phyloP scores from a whole-genome alignment of 2,329 filamentous ascomycete species.

The Beauveria sp. region DNA sequence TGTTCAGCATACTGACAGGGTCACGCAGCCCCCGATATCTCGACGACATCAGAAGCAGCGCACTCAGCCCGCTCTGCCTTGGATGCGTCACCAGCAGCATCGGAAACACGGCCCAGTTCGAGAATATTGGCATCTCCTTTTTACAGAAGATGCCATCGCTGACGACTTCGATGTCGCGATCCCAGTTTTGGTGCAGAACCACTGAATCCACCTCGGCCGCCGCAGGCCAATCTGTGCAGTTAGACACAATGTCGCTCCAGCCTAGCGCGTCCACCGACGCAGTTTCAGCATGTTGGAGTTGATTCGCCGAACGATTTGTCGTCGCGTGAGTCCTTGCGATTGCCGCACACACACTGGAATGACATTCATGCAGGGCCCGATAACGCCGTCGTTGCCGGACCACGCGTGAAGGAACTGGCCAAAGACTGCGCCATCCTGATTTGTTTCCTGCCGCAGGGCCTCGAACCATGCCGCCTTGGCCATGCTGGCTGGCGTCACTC shows the following conservation, averaged over 20 bases:
- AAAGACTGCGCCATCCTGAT: neutral
- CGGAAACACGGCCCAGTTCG: neutral
- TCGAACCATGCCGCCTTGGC: constrained; percentile 1
- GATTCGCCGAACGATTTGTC: neutral
- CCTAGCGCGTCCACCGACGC: neutral
- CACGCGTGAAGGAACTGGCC: constrained; percentile 4
- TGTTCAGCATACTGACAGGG: neutral
- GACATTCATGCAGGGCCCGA: constrained; percentile 5
- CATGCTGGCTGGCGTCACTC: neutral
- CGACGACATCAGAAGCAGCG: constrained; percentile 2
- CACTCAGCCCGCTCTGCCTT: neutral
- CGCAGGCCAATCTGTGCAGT: constrained; percentile 1
- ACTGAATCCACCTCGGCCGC: neutral
- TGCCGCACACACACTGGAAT: neutral
- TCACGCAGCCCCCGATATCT: neutral
- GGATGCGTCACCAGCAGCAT: constrained; percentile 1
- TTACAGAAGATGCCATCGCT: neutral
- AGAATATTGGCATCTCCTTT: neutral
- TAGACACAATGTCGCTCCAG: neutral
- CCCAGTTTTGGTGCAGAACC: constrained; percentile 5
- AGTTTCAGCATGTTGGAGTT: neutral
- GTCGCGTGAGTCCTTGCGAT: neutral
- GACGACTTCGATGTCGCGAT: neutral
- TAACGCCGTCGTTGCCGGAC: neutral
- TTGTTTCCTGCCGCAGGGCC: neutral